These are phyloP conservation scores for Arthrinium puccinioides DNA, from an alignment of 2,329 filamentous ascomycete species.

Conservation along the genomic window DNA sequence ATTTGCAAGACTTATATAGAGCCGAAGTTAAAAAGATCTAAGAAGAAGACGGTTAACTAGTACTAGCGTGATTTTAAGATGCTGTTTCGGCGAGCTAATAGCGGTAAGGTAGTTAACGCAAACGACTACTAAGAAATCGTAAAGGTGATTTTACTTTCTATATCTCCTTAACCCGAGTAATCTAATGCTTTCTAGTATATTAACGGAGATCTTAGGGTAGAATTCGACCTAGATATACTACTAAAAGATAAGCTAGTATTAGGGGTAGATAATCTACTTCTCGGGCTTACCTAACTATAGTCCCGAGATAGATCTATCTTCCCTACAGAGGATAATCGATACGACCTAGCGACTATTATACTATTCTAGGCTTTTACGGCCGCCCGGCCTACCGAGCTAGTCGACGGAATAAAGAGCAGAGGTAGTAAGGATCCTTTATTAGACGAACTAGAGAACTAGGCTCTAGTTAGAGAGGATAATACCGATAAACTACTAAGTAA, in stretches of 20 bases:
- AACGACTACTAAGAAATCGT: background rate
- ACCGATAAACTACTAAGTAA: background rate
- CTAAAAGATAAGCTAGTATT: background rate
- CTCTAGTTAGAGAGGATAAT: background rate
- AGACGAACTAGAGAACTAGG: background rate
- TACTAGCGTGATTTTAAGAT: slow-evolving; percentile 1
- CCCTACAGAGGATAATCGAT: background rate
- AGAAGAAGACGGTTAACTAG: background rate
- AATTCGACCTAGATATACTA: background rate
- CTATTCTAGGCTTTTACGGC: background rate
- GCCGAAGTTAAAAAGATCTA: background rate
- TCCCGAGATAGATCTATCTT: background rate
- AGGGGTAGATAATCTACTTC: background rate
- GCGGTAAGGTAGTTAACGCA: background rate
- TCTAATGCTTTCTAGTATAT: background rate
- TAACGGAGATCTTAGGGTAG: background rate
- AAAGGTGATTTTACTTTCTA: background rate
- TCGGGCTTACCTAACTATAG: background rate
- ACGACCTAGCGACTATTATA: background rate
- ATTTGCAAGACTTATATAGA: background rate
- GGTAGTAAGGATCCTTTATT: background rate
- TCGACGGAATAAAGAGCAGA: background rate
- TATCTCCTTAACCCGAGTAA: background rate
- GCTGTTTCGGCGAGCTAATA: background rate
- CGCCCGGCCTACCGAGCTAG: background rate